Conservation (phyloP, 495 filamentous ascomycete species). For the Lophium mytilinum region DNA sequence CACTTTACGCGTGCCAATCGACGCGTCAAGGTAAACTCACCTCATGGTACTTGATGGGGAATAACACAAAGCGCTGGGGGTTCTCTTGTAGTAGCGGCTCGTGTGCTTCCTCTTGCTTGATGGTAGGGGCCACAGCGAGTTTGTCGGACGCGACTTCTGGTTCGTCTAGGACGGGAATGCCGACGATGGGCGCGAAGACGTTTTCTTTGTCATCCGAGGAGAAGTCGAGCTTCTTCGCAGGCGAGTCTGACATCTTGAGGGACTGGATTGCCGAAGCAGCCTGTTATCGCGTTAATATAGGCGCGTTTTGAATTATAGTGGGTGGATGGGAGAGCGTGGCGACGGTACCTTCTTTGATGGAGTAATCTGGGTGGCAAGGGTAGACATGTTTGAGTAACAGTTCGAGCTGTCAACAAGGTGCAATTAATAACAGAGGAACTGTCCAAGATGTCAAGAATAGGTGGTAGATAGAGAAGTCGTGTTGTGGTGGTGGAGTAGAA, state of each 20-base stretch:
- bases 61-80: slow-evolving; percentile 91
- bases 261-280: slow-evolving; percentile 75
- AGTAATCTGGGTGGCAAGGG: slow-evolving; percentile 11
- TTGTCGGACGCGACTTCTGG: slow-evolving; percentile 39
- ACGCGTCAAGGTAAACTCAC: slow-evolving; percentile 51
- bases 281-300: slow-evolving; percentile 39
- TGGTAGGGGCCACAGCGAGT: slow-evolving; percentile 35
- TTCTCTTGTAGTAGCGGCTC: slow-evolving; percentile 96
- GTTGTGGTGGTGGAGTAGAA: neutral
- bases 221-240: slow-evolving; percentile 83
- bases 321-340: neutral
- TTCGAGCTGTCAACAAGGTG: neutral
- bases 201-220: slow-evolving; percentile 73
- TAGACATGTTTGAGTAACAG: slow-evolving; percentile 17
- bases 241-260: slow-evolving; percentile 84
- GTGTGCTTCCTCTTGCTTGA: slow-evolving; percentile 64
- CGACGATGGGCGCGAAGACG: slow-evolving; percentile 48
- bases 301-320: neutral
- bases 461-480: neutral
- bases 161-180: slow-evolving; percentile 47
- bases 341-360: slow-evolving; percentile 29
- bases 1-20: slow-evolving; percentile 58
- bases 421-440: neutral
- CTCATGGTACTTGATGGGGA: slow-evolving; percentile 99
- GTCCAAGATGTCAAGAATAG: neutral